phyloP scores from a whole-genome alignment of 495 filamentous ascomycete genomes.

The Penicillium maclennaniae region DNA sequence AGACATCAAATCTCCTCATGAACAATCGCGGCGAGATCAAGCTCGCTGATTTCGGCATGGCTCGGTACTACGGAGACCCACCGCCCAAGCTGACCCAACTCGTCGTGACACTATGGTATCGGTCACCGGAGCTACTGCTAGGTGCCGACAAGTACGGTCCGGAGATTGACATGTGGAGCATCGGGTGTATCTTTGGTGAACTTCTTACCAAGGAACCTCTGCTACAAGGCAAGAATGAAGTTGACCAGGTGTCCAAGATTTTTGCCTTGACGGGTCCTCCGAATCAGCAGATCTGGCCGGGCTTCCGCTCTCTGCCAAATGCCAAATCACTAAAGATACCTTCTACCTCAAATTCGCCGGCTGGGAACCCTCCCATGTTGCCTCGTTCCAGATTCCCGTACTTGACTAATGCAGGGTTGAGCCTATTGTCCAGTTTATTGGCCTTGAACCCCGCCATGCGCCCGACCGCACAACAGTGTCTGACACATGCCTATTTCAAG shows the following conservation, averaged over 20 bases:
- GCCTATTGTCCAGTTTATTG: slow-evolving; percentile 65
- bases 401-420: slow-evolving; percentile 69
- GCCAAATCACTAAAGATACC: slow-evolving; percentile 82
- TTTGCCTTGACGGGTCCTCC: slow-evolving; percentile 91
- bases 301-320: slow-evolving; percentile 84
- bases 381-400: slow-evolving; percentile 73
- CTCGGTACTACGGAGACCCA: slow-evolving; percentile 81
- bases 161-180: slow-evolving; percentile 89
- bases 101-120: slow-evolving; percentile 97
- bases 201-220: slow-evolving; percentile 79
- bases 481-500: slow-evolving; percentile 77
- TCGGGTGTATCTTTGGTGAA: slow-evolving; percentile 96
- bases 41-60: slow-evolving; percentile 97
- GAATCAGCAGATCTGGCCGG: slow-evolving; percentile 80
- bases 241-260: slow-evolving; percentile 79
- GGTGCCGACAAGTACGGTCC: slow-evolving; percentile 72
- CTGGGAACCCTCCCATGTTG: slow-evolving; percentile 29
- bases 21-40: slow-evolving; percentile 95
- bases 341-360: slow-evolving; percentile 25
- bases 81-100: slow-evolving; percentile 83
- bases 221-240: slow-evolving; percentile 90
- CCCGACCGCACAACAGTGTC: slow-evolving; percentile 65
- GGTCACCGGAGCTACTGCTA: slow-evolving; percentile 84
- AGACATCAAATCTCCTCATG: slow-evolving; percentile 92
- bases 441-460: slow-evolving; percentile 69